Conservation (phyloP, 495 filamentous ascomycete species). For the Penicillium robsamsonii region DNA sequence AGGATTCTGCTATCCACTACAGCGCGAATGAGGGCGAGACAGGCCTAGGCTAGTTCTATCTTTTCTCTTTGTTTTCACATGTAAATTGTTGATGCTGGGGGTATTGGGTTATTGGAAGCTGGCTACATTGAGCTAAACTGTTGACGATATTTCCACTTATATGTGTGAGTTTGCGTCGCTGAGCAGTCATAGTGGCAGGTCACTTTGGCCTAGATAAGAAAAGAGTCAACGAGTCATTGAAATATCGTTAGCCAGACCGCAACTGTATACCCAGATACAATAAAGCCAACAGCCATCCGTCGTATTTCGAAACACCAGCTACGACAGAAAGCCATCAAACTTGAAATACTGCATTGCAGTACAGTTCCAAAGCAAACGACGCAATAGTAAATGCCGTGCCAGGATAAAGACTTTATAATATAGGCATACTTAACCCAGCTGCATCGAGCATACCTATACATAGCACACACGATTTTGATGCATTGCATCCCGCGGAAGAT, state of each 20-base stretch:
- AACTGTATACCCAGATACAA: background rate
- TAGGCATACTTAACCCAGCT: background rate
- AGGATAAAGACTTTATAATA: background rate
- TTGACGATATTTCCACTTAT: background rate
- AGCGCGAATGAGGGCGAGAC: slow-evolving; percentile 12
- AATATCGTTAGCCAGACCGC: background rate
- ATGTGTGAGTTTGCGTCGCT: background rate
- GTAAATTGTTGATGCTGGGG: background rate
- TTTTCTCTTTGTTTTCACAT: background rate
- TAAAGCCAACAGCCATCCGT: background rate
- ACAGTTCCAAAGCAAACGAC: background rate
- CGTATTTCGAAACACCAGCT: background rate
- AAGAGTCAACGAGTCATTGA: background rate
- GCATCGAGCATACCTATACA: background rate
- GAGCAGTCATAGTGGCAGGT: background rate
- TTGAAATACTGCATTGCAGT: background rate
- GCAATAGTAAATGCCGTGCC: background rate
- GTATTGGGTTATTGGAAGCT: background rate
- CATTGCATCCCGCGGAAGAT: slow-evolving; percentile 16
- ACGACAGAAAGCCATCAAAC: background rate
- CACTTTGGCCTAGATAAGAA: background rate
- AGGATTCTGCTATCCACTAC: slow-evolving; percentile 16
- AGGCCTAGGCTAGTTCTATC: slow-evolving; percentile 3
- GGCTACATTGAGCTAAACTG: background rate
- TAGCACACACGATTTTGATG: background rate